Base-by-base conservation (phyloP, 2,329 filamentous ascomycete genomes). In the Byssochlamys sp. region DNA sequence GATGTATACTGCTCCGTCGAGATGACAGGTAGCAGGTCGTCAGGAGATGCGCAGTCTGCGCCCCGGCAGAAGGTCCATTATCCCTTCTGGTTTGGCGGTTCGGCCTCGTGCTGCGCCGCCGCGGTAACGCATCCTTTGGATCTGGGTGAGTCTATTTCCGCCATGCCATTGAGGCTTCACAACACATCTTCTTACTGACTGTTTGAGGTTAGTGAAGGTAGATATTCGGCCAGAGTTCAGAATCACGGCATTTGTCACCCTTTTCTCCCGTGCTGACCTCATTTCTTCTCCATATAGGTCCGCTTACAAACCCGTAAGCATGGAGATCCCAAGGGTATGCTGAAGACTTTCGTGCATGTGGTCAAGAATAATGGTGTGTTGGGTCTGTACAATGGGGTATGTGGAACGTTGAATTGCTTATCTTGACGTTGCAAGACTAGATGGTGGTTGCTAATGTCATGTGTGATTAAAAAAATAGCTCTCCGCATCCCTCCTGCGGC, bases 71-170 rank as follows among this genome's bases (percentile, higher is more conserved):
- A 73, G 65, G 66, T 78, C 54, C 77, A 76, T 66, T 92, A 92
- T 76, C 89, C 89, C 9, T 92, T 92, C 75, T 97, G 92, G 94
- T 97, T 99, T 73, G 94, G 94, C 62, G 94, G 94, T 57, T 96
- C 90, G 71, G 91, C 92, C 54, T 94, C 89, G 69, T 95, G 90
- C 71, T 87, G 94, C 79, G 92, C 92, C 39, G 91, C 92, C 51
- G 87, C 85, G 65, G 89, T 96, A 53, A 97, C 92, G 29, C 92
- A 97, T 80, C 92, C 92, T 54, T 79, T 97, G 69, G 91, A 96
- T 82, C 80, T 96, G 62, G 84, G 90, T 95, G 81, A 73, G 87
- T 78, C 60, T 9, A 27, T 31, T 54, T 53, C 39, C 19, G 12
- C 35, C 53, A 14, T 53, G 25, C 48, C 54, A 49, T 10, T 50